Evolutionary conservation across 106 monocot genomes (phyloP).

Genomic region (Ottelia alismoides): DNA sequence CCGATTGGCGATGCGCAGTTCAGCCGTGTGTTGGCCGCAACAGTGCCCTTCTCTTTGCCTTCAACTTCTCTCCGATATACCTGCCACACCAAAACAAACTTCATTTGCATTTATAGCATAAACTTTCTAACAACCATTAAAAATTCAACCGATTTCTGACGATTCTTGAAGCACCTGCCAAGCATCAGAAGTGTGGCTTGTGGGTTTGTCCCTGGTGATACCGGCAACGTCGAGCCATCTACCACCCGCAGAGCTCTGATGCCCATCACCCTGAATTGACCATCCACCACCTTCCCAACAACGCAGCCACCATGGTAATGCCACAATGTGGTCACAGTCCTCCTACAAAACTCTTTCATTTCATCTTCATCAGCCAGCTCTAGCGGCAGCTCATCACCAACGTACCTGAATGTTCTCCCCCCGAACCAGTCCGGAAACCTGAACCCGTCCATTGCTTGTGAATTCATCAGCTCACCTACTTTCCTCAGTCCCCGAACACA

Average conservation of each 20-base stretch:
- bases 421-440: slow-evolving; percentile 12
- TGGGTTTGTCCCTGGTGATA: slow-evolving; percentile 87
- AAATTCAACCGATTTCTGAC: not conserved
- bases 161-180: slow-evolving; percentile 44
- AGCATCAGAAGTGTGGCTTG: slow-evolving; percentile 95
- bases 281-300: slow-evolving; percentile 67
- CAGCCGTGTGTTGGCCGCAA: no score
- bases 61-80: not conserved
- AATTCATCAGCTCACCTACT: slow-evolving; percentile 38
- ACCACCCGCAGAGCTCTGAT: slow-evolving; percentile 46
- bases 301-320: slow-evolving; percentile 92
- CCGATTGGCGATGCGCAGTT: no score
- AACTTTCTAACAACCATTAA: not conserved
- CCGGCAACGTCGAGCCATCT: slow-evolving; percentile 52
- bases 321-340: slow-evolving; percentile 68
- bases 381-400: slow-evolving; percentile 36
- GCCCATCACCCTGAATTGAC: slow-evolving; percentile 46
- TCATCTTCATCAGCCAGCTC: slow-evolving; percentile 35
- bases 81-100: not conserved
- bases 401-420: slow-evolving; percentile 38
- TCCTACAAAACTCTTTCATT: slow-evolving; percentile 60
- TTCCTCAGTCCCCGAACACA: slow-evolving; percentile 47
- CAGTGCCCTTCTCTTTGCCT: not conserved
- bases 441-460: slow-evolving; percentile 60
- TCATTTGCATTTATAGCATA: not conserved